These are phyloP conservation scores for Phycomyces nitens DNA, from an alignment of 192 early-diverging fungal genomes.

Conservation along the genomic window DNA sequence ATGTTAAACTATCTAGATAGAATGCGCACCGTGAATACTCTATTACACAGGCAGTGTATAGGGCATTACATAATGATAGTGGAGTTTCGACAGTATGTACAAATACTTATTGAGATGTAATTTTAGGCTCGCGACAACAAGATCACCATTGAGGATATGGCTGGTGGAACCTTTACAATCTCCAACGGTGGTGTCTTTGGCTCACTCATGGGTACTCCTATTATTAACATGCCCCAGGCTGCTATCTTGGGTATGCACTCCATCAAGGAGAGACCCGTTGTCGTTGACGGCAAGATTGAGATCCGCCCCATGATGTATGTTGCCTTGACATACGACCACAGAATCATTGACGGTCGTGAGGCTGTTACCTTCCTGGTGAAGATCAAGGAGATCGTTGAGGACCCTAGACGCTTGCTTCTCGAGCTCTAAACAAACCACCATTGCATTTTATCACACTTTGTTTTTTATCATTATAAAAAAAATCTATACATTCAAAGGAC, in stretches of 20 bases:
- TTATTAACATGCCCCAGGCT: slow-evolving; percentile 96
- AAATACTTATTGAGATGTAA: no score
- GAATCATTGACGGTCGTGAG: slow-evolving; percentile 98
- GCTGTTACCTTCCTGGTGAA: slow-evolving; percentile 97
- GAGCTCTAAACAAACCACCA: slow-evolving; percentile 61
- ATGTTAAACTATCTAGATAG: neutral
- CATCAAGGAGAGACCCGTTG: slow-evolving; percentile 94
- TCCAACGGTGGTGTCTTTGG: slow-evolving; percentile 99
- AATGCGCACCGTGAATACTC: no score
- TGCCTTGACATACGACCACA: slow-evolving; percentile 98
- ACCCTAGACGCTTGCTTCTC: slow-evolving; percentile 88
- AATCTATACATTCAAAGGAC: neutral
- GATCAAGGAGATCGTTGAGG: slow-evolving; percentile 95
- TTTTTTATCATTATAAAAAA: slow-evolving; percentile 4
- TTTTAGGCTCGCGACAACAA: slow-evolving; percentile 86
- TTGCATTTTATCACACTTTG: neutral
- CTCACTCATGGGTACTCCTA: slow-evolving; percentile 95
- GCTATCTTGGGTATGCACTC: slow-evolving; percentile 99
- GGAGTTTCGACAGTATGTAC: neutral
- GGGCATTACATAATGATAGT: neutral
- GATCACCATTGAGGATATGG: slow-evolving; percentile 97
- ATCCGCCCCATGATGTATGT: slow-evolving; percentile 96
- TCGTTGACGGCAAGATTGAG: slow-evolving; percentile 82
- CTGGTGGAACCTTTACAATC: slow-evolving; percentile 98
- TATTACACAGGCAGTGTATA: no score